These are phyloP conservation scores for Aspergillus mulundensis DNA, from an alignment of 495 filamentous ascomycete genomes.

Conservation along the genomic window DNA sequence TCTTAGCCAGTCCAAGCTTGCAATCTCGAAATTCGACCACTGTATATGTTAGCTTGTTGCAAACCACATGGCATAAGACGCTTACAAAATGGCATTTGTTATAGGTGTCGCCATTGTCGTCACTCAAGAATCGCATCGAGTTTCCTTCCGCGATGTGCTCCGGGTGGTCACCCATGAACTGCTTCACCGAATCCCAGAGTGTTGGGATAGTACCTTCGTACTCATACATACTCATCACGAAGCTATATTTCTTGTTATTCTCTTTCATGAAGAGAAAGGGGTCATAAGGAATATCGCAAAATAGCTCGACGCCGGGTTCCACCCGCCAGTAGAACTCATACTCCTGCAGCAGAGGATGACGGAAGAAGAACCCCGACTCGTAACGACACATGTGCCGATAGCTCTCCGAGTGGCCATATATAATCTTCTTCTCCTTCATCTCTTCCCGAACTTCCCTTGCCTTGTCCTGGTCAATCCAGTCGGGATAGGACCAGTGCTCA, in stretches of 20 bases:
- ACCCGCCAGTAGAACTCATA: conserved; percentile 95
- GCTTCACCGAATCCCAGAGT: conserved; percentile 88
- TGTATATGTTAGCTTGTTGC: conserved; percentile 24
- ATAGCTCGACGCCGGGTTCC: conserved; percentile 83
- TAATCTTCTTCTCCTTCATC: conserved; percentile 80
- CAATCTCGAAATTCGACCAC: conserved; percentile 95
- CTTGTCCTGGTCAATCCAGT: conserved; percentile 82
- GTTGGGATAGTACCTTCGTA: conserved; percentile 95
- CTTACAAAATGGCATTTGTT: conserved; percentile 96
- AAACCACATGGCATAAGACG: neutral
- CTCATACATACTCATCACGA: conserved; percentile 86
- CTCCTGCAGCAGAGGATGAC: conserved; percentile 71
- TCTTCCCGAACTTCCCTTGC: conserved; percentile 75
- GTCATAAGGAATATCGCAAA: conserved; percentile 79
- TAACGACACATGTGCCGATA: conserved; percentile 95
- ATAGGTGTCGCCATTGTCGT: conserved; percentile 83
- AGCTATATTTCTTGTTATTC: conserved; percentile 87
- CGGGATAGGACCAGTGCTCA: conserved; percentile 89
- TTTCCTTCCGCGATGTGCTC: conserved; percentile 83
- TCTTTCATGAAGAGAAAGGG: conserved; percentile 85
- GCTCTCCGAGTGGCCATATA: conserved; percentile 90
- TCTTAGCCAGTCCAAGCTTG: conserved; percentile 77
- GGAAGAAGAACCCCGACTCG: conserved; percentile 93
- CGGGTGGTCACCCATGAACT: conserved; percentile 83
- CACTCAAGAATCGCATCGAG: conserved; percentile 85